Evolutionary conservation across 2,329 filamentous ascomycete species (phyloP).

Genomic region (Alternaria arborescens): DNA sequence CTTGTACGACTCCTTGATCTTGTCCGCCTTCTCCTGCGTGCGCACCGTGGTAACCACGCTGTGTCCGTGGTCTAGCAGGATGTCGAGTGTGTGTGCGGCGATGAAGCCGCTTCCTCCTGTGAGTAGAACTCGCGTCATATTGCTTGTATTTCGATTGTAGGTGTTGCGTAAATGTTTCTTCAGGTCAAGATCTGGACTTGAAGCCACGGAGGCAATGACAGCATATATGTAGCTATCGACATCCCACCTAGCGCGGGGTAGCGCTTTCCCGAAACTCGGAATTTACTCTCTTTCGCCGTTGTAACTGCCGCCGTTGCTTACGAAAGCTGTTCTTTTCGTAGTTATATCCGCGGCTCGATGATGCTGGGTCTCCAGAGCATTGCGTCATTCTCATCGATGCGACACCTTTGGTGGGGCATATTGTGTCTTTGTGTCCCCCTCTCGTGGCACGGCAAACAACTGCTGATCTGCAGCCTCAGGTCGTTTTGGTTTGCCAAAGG

Average conservation of each 20-base stretch:
- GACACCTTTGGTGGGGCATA: slow-evolving; percentile 18
- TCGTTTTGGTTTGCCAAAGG: slow-evolving; percentile 21
- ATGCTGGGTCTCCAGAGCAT: slow-evolving; percentile 1
- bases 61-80: slow-evolving; percentile 64
- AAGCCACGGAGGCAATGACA: slow-evolving; percentile 5
- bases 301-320: slow-evolving; percentile 19
- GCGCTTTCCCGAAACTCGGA: slow-evolving; percentile 19
- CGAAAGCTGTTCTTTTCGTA: slow-evolving; percentile 9
- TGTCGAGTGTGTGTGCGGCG: slow-evolving; percentile 69
- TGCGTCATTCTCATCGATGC: slow-evolving; percentile 24
- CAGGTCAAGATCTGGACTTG: neutral
- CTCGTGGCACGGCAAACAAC: slow-evolving; percentile 20
- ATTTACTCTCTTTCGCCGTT: slow-evolving; percentile 17
- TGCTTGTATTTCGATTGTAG: slow-evolving; percentile 1
- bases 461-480: slow-evolving; percentile 24
- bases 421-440: slow-evolving; percentile 12
- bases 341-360: slow-evolving; percentile 18
- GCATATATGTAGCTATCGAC: slow-evolving; percentile 21
- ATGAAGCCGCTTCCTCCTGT: slow-evolving; percentile 70
- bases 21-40: slow-evolving; percentile 68
- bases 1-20: slow-evolving; percentile 65
- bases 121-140: slow-evolving; percentile 52
- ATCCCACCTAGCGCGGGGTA: slow-evolving; percentile 26
- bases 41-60: slow-evolving; percentile 70
- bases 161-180: neutral